Evolutionary conservation across 306 rosid species (phyloP).

Genomic region (Fagus crenata): DNA sequence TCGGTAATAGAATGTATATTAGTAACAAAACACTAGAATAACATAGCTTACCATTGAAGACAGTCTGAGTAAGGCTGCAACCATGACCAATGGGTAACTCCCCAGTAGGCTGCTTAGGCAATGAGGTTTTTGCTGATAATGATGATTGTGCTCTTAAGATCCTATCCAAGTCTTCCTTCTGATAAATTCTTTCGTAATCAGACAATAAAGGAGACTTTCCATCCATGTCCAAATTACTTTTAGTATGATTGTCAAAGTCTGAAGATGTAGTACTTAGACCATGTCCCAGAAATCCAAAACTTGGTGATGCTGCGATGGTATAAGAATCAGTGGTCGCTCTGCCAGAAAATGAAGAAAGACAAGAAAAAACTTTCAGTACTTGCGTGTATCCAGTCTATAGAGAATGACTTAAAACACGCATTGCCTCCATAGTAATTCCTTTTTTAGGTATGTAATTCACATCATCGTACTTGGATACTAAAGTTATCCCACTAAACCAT

Average conservation of each 20-base stretch:
- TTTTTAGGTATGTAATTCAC: neutral
- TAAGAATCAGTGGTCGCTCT: conserved; percentile 81
- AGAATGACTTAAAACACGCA: neutral
- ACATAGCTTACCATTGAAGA: conserved; percentile 62
- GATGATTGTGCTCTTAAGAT: conserved; percentile 47
- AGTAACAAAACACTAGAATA: neutral
- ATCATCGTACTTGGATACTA: neutral
- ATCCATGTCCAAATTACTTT: conserved; percentile 50
- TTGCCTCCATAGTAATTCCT: neutral
- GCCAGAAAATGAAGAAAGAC: conserved; percentile 18
- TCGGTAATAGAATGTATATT: neutral
- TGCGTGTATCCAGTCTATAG: neutral
- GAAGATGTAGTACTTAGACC: conserved; percentile 52
- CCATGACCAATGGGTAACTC: conserved; percentile 61
- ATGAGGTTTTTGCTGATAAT: conserved; percentile 48
- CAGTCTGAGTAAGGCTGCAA: conserved; percentile 77
- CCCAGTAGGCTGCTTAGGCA: conserved; percentile 54
- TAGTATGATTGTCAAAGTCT: conserved; percentile 42
- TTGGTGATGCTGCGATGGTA: conserved; percentile 71
- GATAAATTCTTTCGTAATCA: conserved; percentile 37
- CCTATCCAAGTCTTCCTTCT: conserved; percentile 34
- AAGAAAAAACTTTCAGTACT: neutral
- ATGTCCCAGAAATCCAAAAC: conserved; percentile 43
- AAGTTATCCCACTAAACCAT: neutral
- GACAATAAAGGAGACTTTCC: conserved; percentile 53